Evolutionary conservation across 2,329 filamentous ascomycete species (phyloP), one percentile per base, ranked within the genome.

Genomic region (Mollisia scopiformis): DNA sequence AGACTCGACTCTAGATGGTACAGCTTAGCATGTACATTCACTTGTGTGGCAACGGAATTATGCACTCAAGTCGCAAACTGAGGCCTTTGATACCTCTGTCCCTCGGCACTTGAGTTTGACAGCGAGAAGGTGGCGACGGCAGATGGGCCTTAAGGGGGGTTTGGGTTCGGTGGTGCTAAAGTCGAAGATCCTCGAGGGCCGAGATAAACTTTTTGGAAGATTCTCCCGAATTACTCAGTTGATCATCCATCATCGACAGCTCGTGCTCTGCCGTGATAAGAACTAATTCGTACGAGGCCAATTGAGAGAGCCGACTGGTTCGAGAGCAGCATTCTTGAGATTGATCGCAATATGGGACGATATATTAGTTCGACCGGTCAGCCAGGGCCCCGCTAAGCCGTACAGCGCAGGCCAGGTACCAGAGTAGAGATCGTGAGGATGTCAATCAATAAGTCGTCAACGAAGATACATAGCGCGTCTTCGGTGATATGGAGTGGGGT

Each of bases 101-200:
- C n/a, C 47, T 62, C 60, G 64, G 64, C 59, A 64, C 60, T 66
- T 64, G 58, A 39, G 19, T 23, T 50, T 56, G 58, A 56, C 35
- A 55, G 23, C 41, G 23, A 23, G 46, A 28, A 53, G 55, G n/a
- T 57, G 52, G 41, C 41, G 39, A 57, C 63, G 63, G 63, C 60
- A 65, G 51, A 62, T 62, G 51, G n/a, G 53, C 54, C 43, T 47
- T 13, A n/a, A 41, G 41, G 55, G 49, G 49, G 59, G 57, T 25
- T 43, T 46, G n/a, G n/a, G 23, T 19, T 56, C n/a, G 46, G 58
- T n/a, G n/a, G n/a, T 52, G 54, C 37, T 58, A 27, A 56, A 23
- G 27, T 41, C 33, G 55, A 52, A 31, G 58, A 58, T 56, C 58
- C 35, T 47, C 57, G 28, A 25, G 31, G 19, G 55, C 55, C 35